Evolutionary conservation across 257 asterid species (phyloP).

Genomic region (Nicotiana otophora): DNA sequence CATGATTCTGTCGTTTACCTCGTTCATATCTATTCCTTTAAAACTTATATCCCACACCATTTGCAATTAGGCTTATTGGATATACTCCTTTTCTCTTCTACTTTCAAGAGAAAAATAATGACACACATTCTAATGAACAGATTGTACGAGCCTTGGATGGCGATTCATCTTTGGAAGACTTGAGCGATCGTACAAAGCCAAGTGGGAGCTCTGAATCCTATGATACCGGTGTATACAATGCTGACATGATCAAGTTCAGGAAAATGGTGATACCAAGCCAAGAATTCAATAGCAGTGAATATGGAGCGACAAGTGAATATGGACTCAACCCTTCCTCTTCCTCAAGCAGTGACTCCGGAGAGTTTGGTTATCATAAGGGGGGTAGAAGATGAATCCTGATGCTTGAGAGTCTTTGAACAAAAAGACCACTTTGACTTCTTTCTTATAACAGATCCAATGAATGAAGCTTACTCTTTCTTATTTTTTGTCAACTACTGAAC

Average conservation of each 20-base stretch:
- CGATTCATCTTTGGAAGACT: conserved; percentile 67
- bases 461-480: not conserved
- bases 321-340: conserved; percentile 53
- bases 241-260: conserved; percentile 79
- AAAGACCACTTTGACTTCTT: not conserved
- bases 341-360: conserved; percentile 39
- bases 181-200: conserved; percentile 48
- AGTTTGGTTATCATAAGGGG: conserved; percentile 1
- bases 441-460: not conserved
- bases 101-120: not conserved
- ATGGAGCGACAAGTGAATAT: conserved; percentile 56
- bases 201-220: conserved; percentile 22
- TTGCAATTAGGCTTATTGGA: not conserved
- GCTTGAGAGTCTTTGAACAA: not conserved
- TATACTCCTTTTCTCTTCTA: not conserved
- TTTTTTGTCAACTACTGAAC: not conserved
- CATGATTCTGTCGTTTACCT: not conserved
- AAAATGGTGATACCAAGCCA: conserved; percentile 55
- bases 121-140: conserved; percentile 22
- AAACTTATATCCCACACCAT: not conserved
- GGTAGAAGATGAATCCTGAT: conserved; percentile 9
- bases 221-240: conserved; percentile 72
- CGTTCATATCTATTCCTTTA: not conserved
- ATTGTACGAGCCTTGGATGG: conserved; percentile 76
- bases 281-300: conserved; percentile 52